A percentile compares a stretch with the other conserved stretches of the same genome.
Evolutionary conservation across 2,329 filamentous ascomycete species (phyloP).

Genomic region (Xylogone sp.): DNA sequence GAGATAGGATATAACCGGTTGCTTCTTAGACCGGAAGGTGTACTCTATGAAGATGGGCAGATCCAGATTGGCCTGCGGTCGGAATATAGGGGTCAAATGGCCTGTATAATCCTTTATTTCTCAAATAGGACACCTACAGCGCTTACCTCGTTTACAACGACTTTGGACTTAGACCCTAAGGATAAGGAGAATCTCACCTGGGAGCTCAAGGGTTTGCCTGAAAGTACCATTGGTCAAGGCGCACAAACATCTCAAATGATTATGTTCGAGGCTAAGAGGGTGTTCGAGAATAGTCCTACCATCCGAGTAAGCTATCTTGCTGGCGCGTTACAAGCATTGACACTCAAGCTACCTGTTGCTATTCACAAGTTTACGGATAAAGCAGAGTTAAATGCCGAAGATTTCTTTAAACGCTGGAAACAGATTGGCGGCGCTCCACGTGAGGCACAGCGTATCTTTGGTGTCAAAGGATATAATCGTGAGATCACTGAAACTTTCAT

Average conservation of each 20-base stretch:
- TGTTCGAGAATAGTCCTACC: slow-evolving; percentile 82
- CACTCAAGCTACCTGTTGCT: slow-evolving; percentile 81
- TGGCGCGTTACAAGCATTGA: slow-evolving; percentile 87
- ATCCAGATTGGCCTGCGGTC: slow-evolving; percentile 88
- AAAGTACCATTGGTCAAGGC: slow-evolving; percentile 70
- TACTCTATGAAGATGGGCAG: slow-evolving; percentile 93
- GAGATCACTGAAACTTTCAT: slow-evolving; percentile 71
- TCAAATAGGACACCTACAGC: slow-evolving; percentile 85
- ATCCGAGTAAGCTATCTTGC: slow-evolving; percentile 93
- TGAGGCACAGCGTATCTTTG: slow-evolving; percentile 86
- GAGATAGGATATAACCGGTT: slow-evolving; percentile 83
- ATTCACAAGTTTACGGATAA: slow-evolving; percentile 97
- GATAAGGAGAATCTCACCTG: slow-evolving; percentile 69
- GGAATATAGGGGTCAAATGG: slow-evolving; percentile 93
- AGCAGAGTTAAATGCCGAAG: slow-evolving; percentile 78
- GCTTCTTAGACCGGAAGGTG: slow-evolving; percentile 74
- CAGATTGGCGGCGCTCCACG: slow-evolving; percentile 88
- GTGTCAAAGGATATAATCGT: slow-evolving; percentile 54
- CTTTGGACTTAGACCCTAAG: slow-evolving; percentile 72
- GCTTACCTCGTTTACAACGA: slow-evolving; percentile 91
- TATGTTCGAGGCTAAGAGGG: slow-evolving; percentile 82
- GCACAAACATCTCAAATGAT: slow-evolving; percentile 88
- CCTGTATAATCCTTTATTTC: slow-evolving; percentile 93
- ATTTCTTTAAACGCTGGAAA: slow-evolving; percentile 99
- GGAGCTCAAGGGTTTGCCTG: slow-evolving; percentile 85